Conservation (phyloP, 23 red algal species). For the Gracilaria vermiculophylla region DNA sequence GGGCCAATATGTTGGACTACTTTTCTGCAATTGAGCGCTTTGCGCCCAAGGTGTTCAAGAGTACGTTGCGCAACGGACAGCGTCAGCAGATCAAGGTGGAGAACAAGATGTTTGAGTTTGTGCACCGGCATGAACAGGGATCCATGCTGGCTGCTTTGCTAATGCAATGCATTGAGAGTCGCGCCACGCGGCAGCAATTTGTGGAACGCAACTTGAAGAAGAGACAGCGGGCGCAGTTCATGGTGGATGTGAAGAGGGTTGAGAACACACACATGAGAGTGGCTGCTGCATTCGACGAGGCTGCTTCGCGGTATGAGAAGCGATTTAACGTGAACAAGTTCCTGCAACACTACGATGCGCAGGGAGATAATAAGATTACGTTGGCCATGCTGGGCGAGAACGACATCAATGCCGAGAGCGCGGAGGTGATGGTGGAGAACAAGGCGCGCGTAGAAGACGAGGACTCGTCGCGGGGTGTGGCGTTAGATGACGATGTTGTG, state of each 20-base stretch:
- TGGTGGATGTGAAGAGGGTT: conserved; percentile 39
- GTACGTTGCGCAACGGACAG: conserved; percentile 26
- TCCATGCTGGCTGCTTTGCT: conserved; percentile 56
- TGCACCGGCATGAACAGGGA: conserved; percentile 31
- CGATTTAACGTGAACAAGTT: conserved; percentile 64
- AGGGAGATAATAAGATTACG: conserved; percentile 34
- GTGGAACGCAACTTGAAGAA: conserved; percentile 50
- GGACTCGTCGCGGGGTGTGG: conserved; percentile 11
- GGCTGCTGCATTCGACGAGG: conserved; percentile 28
- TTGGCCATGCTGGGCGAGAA: conserved; percentile 61
- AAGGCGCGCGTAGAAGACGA: not conserved
- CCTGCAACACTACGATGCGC: conserved; percentile 54
- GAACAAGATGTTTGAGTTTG: conserved; percentile 53
- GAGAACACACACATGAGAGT: conserved; percentile 61
- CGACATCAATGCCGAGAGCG: conserved; percentile 46
- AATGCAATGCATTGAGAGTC: conserved; percentile 65
- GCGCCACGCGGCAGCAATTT: conserved; percentile 36
- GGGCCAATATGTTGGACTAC: conserved; percentile 55
- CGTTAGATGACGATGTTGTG: conserved; percentile 43
- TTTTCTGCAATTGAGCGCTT: conserved; percentile 50
- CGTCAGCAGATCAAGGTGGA: conserved; percentile 46
- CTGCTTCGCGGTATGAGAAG: conserved; percentile 37
- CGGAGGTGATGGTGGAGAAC: not conserved
- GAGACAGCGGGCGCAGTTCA: conserved; percentile 38
- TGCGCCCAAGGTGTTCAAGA: conserved; percentile 59